Conservation (phyloP, 805 yeast genomes). For the Ogataea pilisensis region DNA sequence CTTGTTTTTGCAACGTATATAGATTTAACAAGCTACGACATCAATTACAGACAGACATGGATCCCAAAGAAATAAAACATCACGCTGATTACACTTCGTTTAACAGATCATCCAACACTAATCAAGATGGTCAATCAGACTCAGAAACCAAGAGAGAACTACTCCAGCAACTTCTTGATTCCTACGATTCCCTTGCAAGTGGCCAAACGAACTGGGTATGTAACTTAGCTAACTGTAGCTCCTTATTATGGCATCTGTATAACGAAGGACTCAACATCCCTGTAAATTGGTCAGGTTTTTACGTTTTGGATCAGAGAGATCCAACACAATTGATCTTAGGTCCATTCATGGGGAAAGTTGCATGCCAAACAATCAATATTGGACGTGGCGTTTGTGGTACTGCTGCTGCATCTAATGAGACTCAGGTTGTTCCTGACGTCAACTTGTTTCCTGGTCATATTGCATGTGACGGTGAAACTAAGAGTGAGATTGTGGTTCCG, state of each 20-base stretch:
- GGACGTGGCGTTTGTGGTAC: conserved; percentile 95
- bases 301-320: conserved; percentile 44
- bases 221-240: conserved; percentile 80
- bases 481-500: conserved; percentile 92
- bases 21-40: too few relatives aligned
- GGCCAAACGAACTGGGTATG: conserved; percentile 83
- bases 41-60: too few relatives aligned
- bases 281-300: conserved; percentile 95
- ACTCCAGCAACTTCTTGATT: conserved; percentile 51
- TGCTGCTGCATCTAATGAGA: conserved; percentile 55
- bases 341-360: conserved; percentile 96
- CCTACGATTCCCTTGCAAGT: conserved; percentile 60
- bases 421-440: conserved; percentile 80
- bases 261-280: conserved; percentile 42
- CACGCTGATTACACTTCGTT: conserved; percentile 79
- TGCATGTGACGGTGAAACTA: conserved; percentile 95
- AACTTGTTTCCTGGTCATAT: conserved; percentile 84
- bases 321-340: conserved; percentile 61
- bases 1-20: too few relatives aligned
- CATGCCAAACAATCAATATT: conserved; percentile 82
- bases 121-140: background rate
- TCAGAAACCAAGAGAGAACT: conserved; percentile 40
- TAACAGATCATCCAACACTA: conserved; percentile 24
- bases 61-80: conserved; percentile 23
- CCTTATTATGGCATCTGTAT: conserved; percentile 86